Conservation (phyloP, 1,284 basidiomycete species). For the Laetiporus sulphureus region DNA sequence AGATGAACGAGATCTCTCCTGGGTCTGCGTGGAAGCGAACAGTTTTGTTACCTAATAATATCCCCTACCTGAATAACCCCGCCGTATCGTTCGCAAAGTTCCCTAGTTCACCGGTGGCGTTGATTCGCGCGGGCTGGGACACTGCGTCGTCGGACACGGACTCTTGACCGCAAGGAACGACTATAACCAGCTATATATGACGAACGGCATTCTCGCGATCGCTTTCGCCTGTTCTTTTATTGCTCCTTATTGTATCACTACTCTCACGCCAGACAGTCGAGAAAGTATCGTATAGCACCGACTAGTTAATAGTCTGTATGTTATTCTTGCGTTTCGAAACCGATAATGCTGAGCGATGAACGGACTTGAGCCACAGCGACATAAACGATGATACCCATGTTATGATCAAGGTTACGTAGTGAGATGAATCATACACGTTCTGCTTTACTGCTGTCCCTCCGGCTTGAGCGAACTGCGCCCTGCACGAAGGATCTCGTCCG, state of each 20-base stretch:
- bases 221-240: constrained; percentile 15
- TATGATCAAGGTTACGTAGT: constrained; percentile 5
- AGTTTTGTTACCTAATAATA: constrained; percentile 27
- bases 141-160: constrained; percentile 37
- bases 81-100: constrained; percentile 29
- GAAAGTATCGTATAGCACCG: too few relatives aligned
- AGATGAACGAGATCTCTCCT: constrained; percentile 18
- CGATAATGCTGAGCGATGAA: too few relatives aligned
- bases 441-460: constrained; percentile 55
- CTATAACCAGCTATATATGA: constrained; percentile 1
- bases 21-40: constrained; percentile 36
- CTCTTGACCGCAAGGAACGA: constrained; percentile 10
- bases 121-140: constrained; percentile 56
- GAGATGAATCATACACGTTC: constrained; percentile 5
- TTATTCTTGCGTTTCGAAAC: too few relatives aligned
- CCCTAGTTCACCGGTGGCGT: constrained; percentile 35
- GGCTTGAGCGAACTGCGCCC: constrained; percentile 86
- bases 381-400: constrained; percentile 4
- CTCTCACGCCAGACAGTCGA: too few relatives aligned
- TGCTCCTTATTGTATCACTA: constrained; percentile 21
- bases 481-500: constrained; percentile 93
- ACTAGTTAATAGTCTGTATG: too few relatives aligned
- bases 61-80: constrained; percentile 30
- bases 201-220: constrained; percentile 1
- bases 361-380: too few relatives aligned